Base-by-base conservation (phyloP, 2,329 filamentous ascomycete species). In the Alternaria viburni region DNA sequence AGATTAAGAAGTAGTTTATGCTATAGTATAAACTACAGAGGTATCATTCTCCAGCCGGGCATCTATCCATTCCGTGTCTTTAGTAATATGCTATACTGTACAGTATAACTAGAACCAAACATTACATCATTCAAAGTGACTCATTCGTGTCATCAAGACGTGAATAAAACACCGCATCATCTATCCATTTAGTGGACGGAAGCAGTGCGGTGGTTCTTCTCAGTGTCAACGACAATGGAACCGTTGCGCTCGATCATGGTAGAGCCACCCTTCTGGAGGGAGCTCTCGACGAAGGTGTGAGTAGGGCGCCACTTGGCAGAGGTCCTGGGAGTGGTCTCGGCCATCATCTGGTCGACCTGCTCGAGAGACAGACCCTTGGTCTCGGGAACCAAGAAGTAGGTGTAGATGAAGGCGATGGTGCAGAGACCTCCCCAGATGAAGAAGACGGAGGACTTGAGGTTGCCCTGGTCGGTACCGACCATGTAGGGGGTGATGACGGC, bases 281-380 rank as follows among this genome's bases (percentile, higher is more conserved):
- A 36, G 49, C 49, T 52, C 49, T 52, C 49, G 19, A 52, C 49
- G 19, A 52, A 52, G 9, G 49, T 52, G 49, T 52, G 49, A 30
- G 49, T 52, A 2, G 49, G 49, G 30, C 49, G 49, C 91, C 92
- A 95, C 83, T 88, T 89, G 80, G 87, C 82, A 2, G 90, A 93
- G 13, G 86, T 91, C 65, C 91, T 87, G 46, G 92, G 91, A 6
- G 87, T 92, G 32, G 88, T 89, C 87, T 95, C 91, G 83, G 93
- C 91, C 85, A 95, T 89, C 92, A 96, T 94, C 84, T 87, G 88
- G 76, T 92, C 90, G 69, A 93, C 92, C 82, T 93, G 90, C 79
- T 93, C 91, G 36, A 93, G 83, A 69, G 88, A 90, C 75, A 93
- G 87, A 77, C 91, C 91, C 81, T 89, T 91, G 3, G 91, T 93